A percentile compares a stretch with the other conserved stretches of the same genome.
Evolutionary conservation across 2,329 filamentous ascomycete genomes (phyloP).

Genomic region (Alternaria burnsii): DNA sequence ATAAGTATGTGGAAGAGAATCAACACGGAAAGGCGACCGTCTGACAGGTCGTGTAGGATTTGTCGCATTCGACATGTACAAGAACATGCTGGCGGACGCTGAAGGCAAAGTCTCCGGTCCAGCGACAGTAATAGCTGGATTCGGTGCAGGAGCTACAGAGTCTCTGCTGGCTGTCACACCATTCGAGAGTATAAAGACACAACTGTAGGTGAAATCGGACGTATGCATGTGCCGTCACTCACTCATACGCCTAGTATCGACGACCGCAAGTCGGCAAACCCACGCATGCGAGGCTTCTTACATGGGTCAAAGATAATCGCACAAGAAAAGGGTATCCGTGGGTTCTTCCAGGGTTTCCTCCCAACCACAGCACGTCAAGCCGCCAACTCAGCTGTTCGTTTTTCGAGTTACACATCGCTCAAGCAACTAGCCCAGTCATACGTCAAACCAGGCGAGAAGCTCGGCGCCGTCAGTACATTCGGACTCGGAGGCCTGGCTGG

Average conservation of each 20-base stretch:
- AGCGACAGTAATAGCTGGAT: constrained; percentile 89
- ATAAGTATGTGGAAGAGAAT: constrained; percentile 73
- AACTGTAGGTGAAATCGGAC: constrained; percentile 62
- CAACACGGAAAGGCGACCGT: no score
- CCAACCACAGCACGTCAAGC: constrained; percentile 94
- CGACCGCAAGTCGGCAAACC: constrained; percentile 85
- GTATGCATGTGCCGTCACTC: not conserved
- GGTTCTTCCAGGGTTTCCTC: constrained; percentile 97
- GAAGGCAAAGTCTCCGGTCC: constrained; percentile 91
- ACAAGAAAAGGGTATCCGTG: constrained; percentile 84
- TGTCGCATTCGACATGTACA: constrained; percentile 96
- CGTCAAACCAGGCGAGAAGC: constrained; percentile 91
- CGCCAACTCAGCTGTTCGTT: constrained; percentile 91
- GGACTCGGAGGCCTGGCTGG: constrained; percentile 89
- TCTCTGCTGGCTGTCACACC: constrained; percentile 93
- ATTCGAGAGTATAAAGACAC: constrained; percentile 98
- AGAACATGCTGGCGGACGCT: constrained; percentile 79
- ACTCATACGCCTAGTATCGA: constrained; percentile 71
- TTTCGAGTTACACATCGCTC: constrained; percentile 87
- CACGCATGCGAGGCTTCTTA: constrained; percentile 89
- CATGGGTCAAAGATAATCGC: constrained; percentile 89
- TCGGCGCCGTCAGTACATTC: constrained; percentile 87
- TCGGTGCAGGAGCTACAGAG: constrained; percentile 94
- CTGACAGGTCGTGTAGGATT: constrained; percentile 66
- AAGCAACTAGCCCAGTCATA: constrained; percentile 93